Percentiles rank a stretch among this genome's conserved stretches.
Conservation (phyloP, 768 basidiomycete genomes). For the Candolleomyces eurysporus region DNA sequence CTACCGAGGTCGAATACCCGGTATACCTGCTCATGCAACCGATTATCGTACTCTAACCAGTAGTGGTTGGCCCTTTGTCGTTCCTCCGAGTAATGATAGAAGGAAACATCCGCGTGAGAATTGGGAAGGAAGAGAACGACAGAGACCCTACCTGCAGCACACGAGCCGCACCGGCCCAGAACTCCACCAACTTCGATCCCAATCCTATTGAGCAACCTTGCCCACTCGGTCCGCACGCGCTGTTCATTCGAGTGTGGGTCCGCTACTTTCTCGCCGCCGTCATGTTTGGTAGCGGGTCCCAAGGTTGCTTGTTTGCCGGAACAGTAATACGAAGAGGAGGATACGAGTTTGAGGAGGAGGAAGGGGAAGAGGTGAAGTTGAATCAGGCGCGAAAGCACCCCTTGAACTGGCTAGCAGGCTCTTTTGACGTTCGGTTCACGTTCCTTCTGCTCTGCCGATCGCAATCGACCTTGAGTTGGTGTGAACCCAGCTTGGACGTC, state of each 20-base stretch:
- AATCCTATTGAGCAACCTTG: slow-evolving; percentile 53
- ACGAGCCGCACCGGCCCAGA: slow-evolving; percentile 53
- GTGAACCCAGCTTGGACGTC: no score
- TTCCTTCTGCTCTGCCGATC: no score
- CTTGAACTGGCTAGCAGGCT: no score
- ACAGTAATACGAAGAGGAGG: no score
- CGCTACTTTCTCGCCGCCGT: no score
- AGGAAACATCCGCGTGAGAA: background rate
- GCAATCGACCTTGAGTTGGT: no score
- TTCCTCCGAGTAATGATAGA: slow-evolving; percentile 69
- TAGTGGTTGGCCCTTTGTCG: slow-evolving; percentile 63
- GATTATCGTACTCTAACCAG: slow-evolving; percentile 76
- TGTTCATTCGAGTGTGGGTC: slow-evolving; percentile 52
- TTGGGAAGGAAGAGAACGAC: background rate
- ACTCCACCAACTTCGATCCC: slow-evolving; percentile 44
- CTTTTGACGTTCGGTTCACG: no score
- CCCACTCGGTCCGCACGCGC: slow-evolving; percentile 38
- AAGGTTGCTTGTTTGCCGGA: no score
- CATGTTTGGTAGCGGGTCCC: no score
- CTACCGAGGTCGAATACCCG: slow-evolving; percentile 78
- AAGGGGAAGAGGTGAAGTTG: no score
- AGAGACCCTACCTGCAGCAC: slow-evolving; percentile 46
- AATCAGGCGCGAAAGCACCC: no score
- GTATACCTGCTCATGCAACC: slow-evolving; percentile 60
- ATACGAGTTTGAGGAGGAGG: no score